Evolutionary conservation across 768 basidiomycete genomes (phyloP).

Genomic region (Mycena venus): DNA sequence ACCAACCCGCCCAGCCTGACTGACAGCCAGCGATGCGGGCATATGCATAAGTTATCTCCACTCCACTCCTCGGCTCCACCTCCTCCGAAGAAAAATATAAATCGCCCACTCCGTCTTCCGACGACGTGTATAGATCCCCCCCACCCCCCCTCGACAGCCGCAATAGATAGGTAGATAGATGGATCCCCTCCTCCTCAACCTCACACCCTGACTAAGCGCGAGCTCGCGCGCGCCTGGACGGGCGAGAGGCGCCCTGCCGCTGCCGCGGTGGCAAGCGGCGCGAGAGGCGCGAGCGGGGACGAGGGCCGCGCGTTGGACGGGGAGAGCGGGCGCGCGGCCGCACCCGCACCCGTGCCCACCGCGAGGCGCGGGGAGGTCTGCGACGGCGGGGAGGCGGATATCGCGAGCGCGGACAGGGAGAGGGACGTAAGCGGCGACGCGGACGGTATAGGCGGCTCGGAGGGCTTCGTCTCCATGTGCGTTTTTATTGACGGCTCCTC

Average conservation of each 20-base stretch:
- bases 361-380: constrained; percentile 18
- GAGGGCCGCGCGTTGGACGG: background rate
- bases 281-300: background rate
- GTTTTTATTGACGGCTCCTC: no score
- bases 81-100: no score
- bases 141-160: background rate
- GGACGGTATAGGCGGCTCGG: background rate
- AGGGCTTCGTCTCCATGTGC: background rate
- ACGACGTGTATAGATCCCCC: background rate
- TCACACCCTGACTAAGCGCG: constrained; percentile 21
- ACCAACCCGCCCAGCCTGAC: no score
- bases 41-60: no score
- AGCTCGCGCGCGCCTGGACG: constrained; percentile 29
- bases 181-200: no score
- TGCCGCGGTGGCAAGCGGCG: background rate
- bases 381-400: background rate
- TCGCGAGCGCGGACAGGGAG: background rate
- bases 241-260: constrained; percentile 20
- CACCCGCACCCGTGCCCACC: no score
- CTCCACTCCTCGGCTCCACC: background rate
- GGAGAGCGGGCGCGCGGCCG: constrained; percentile 15
- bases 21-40: no score
- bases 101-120: no score
- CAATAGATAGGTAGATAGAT: no score
- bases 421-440: background rate